These are phyloP conservation scores for Macrolepiota fuliginosa DNA, from an alignment of 768 basidiomycete species.

Conservation along the genomic window DNA sequence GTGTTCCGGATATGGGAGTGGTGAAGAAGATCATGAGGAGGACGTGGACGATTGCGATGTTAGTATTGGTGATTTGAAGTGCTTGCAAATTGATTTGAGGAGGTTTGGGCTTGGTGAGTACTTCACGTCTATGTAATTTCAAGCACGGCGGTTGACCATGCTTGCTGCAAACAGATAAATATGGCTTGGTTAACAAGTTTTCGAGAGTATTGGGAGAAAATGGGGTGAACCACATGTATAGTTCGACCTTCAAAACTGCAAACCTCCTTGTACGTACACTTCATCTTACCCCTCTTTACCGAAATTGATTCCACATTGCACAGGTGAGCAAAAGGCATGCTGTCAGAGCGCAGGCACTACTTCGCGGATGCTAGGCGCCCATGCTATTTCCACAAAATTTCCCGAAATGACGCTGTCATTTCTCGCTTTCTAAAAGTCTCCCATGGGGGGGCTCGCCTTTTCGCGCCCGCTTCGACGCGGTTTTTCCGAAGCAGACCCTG, in stretches of 20 bases:
- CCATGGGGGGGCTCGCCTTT: no score
- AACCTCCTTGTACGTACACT: constrained; percentile 59
- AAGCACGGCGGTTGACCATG: not conserved
- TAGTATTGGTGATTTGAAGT: constrained; percentile 48
- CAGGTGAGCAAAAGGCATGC: constrained; percentile 61
- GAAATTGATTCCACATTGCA: not conserved
- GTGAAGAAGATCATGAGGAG: constrained; percentile 30
- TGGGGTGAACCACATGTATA: constrained; percentile 82
- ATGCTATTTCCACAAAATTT: not conserved
- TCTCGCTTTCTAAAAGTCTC: no score
- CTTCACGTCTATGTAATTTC: constrained; percentile 2
- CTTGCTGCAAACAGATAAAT: constrained; percentile 50
- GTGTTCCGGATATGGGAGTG: constrained; percentile 16
- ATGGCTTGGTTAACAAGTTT: constrained; percentile 76
- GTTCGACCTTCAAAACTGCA: constrained; percentile 80
- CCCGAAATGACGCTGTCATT: no score
- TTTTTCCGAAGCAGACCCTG: no score
- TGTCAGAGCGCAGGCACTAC: constrained; percentile 51
- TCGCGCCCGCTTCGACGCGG: no score
- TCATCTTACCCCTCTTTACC: not conserved
- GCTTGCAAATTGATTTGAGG: constrained; percentile 73
- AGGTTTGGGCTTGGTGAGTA: constrained; percentile 66
- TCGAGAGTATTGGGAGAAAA: constrained; percentile 71
- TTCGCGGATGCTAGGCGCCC: constrained; percentile 51
- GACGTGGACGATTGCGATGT: constrained; percentile 29